Percentiles rank a stretch among this genome's conserved stretches.
Evolutionary conservation across 2,329 filamentous ascomycete species (phyloP).

Genomic region (Penicillium occitanis): DNA sequence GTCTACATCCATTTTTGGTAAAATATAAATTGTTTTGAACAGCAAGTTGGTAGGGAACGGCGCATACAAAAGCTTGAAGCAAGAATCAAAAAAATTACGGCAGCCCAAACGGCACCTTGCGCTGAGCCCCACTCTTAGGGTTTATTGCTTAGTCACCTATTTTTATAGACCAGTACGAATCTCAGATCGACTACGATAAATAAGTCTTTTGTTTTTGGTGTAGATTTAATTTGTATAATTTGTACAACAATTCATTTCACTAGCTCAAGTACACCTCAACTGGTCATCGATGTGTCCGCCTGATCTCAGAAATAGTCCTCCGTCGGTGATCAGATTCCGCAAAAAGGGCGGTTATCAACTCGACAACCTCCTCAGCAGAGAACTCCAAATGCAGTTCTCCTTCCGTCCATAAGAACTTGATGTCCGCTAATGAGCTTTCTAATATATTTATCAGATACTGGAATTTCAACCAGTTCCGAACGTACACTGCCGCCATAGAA

Average conservation of each 20-base stretch:
- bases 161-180: background rate
- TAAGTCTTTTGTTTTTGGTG: background rate
- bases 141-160: background rate
- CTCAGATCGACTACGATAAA: background rate
- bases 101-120: constrained; percentile 4
- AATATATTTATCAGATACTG: constrained; percentile 64
- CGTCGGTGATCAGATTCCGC: constrained; percentile 61
- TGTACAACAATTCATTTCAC: background rate
- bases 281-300: constrained; percentile 29
- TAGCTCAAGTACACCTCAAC: too few relatives aligned
- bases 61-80: constrained; percentile 8
- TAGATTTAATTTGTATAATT: background rate
- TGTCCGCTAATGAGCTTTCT: constrained; percentile 63
- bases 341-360: constrained; percentile 64
- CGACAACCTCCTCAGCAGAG: constrained; percentile 60
- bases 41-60: background rate
- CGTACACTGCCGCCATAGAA: constrained; percentile 61
- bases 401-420: constrained; percentile 65
- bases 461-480: constrained; percentile 64
- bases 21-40: background rate
- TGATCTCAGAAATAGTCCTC: constrained; percentile 59
- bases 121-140: constrained; percentile 10
- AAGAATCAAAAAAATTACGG: constrained; percentile 22
- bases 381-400: constrained; percentile 65
- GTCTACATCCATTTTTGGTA: constrained; percentile 23